Base-by-base conservation (phyloP, 495 filamentous ascomycete species). In the Annulohypoxylon maeteangense region DNA sequence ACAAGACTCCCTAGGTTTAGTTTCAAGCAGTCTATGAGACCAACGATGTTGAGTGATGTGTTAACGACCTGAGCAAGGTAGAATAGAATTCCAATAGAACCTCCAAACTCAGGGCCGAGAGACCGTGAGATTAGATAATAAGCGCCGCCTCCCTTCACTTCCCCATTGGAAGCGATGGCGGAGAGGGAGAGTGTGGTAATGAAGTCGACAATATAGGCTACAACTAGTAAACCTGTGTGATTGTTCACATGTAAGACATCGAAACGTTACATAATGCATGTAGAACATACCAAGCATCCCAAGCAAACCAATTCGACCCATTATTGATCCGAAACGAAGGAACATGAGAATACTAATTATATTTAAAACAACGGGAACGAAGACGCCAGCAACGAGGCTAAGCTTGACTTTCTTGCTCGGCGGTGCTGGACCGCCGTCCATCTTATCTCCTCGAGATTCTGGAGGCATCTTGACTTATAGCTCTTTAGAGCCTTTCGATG, bases 331-430 rank as follows among this genome's bases (percentile, higher is more conserved):
- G 74, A 94, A 94, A 27, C 92, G 85, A 77, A 94, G 82, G 80
- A 97, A 97, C 93, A 96, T 95, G 44, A 97, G 87, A 82, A 97
- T 97, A 68, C 92, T 95, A 51, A 96, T 80, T n/a, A 96, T 92
- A 79, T 96, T 97, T 71, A 95, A 80, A 50, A 88, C 93, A 5
- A 92, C 93, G 22, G 93, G 93, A 20, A 95, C 90, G 76, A 94
- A 97, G 40, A 95, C 93, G 7, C 92, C 92, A 8, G 91, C 90
- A 74, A 92, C 90, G 3, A 88, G 88, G 14, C 91, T 90, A 58
- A 94, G 84, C 76, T 93, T 94, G 65, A 82, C 62, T 50, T 78
- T 78, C 74, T 78, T 83, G 67, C 54, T 65, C 10, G 71, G 22
- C 22, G 69, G 67, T 38, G 48, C 67, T 42, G 53, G 22, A 32